Conservation (phyloP, 1,139 yeast species). For the Saccharomycopsis hybrid region DNA sequence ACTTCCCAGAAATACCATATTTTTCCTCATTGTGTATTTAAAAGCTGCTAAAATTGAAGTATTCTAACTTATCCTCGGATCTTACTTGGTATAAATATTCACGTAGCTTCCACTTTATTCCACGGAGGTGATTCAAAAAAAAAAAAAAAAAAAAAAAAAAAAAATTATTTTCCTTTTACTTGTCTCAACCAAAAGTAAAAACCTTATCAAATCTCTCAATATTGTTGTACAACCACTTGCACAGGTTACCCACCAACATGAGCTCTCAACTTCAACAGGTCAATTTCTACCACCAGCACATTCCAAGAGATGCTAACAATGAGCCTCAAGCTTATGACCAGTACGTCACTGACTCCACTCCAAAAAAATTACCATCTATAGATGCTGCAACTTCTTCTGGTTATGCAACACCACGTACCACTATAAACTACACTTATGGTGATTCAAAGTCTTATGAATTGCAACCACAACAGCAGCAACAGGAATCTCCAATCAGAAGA, state of each 20-base stretch:
- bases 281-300: neutral
- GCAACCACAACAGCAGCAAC: neutral
- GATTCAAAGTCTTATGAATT: neutral
- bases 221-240: too few relatives aligned
- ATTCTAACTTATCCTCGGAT: too few relatives aligned
- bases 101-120: too few relatives aligned
- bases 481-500: neutral
- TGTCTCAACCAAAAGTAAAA: too few relatives aligned
- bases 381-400: conserved; percentile 3
- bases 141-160: too few relatives aligned
- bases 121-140: too few relatives aligned
- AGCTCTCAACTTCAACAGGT: neutral
- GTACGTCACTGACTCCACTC: conserved; percentile 16
- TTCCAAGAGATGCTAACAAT: conserved; percentile 2
- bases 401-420: neutral
- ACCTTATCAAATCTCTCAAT: too few relatives aligned
- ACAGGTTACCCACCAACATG: neutral
- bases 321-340: conserved; percentile 6
- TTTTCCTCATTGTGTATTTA: too few relatives aligned
- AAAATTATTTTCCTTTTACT: too few relatives aligned
- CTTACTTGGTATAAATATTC: too few relatives aligned
- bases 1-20: too few relatives aligned
- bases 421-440: conserved; percentile 8
- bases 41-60: too few relatives aligned
- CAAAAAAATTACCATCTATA: conserved; percentile 18